Base-by-base conservation (phyloP, 352 stramenopile genomes). In the Blastocystis sp. region DNA sequence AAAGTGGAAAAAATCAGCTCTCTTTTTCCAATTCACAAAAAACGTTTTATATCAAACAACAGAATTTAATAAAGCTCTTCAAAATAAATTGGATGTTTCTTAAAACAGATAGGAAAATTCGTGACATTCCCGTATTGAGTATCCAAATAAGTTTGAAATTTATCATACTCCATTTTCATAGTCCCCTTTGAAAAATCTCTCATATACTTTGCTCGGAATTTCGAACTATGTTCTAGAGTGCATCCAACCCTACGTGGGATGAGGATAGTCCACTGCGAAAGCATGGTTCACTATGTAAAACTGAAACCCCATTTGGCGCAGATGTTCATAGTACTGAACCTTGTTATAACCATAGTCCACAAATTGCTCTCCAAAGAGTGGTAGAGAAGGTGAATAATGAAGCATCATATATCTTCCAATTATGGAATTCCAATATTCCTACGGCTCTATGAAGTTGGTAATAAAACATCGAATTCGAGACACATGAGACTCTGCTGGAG, bases 281-380 rank as follows among this genome's bases (percentile, higher is more conserved):
- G 66, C 77, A 64, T 88, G 68, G 61, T 88, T 88, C 23, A 88
- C 45, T 53, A 88, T 56, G 47, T 79, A 79, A 88, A 88, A 88
- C 20, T 59, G 70, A 77, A 76, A 88, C 73, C 77, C 77, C 15
- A 54, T 61, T n/a, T 88, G 66, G 26, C 77, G 77, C 11, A 88
- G 6, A 47, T 88, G 45, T 23, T 88, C 77, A 64, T 76, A 88
- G 23, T 64, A 88, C 34, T 61, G 41, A 11, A 88, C 77, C 23
- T 88, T 79, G 47, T 88, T 88, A 47, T 88, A 88, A 3, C 77
- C 77, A 47, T 88, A 88, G 55, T 88, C 53, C 2, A 53, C 39
- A 43, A 88, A 88, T 23, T 41, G 15, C 26, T 39, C 18, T 47
- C 76, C 15, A 26, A 77, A 88, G 7, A 88, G 55, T 7, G 53